Percentiles rank a stretch among this genome's conserved stretches.
Conservation (phyloP, 177 flowering plant genomes). For the Vitis hybrid region DNA sequence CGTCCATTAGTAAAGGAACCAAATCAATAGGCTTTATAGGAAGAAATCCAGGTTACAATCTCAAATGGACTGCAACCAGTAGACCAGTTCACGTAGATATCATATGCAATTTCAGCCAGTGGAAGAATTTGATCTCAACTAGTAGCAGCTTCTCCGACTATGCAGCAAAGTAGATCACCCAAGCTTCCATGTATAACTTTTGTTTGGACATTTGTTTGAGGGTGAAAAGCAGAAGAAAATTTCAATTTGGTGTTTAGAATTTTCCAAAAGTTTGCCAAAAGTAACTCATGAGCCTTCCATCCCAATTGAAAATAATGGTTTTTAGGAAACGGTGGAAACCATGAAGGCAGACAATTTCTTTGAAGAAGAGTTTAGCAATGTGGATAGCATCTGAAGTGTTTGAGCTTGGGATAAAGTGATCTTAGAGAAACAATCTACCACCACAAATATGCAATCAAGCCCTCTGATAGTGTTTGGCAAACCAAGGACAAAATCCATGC, state of each 20-base stretch:
- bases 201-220: slow-evolving; percentile 10
- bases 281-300: too few species aligned
- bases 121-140: neutral
- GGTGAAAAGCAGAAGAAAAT: neutral
- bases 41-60: neutral
- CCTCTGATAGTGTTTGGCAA: slow-evolving; percentile 5
- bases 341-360: too few species aligned
- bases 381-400: slow-evolving; percentile 7
- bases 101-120: slow-evolving; percentile 11
- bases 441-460: slow-evolving; percentile 15
- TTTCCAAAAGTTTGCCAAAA: too few species aligned
- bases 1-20: neutral
- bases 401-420: slow-evolving; percentile 14
- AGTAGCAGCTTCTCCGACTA: too few species aligned
- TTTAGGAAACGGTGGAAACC: too few species aligned
- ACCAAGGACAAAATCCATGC: slow-evolving; percentile 19
- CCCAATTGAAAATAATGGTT: too few species aligned
- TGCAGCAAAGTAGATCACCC: too few species aligned
- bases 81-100: neutral
- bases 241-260: too few species aligned
- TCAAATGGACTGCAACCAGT: neutral
- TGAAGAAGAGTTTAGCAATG: neutral
- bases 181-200: too few species aligned
- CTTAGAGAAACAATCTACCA: slow-evolving; percentile 18
- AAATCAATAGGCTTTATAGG: neutral